phyloP scores from a whole-genome alignment of 306 rosid species.

The Pyrus betulifolia region DNA sequence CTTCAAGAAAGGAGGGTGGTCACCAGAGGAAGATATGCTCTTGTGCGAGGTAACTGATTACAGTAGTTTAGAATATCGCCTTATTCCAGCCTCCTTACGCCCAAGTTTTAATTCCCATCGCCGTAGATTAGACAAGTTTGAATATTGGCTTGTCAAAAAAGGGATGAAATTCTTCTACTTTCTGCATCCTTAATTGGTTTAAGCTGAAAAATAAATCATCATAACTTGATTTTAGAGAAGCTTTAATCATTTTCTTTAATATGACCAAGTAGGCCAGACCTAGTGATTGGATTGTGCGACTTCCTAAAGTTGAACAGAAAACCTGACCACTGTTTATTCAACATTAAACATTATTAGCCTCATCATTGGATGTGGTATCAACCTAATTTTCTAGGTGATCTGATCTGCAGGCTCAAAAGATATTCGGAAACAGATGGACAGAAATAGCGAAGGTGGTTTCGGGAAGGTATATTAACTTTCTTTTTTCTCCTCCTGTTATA shows the following conservation, averaged over 20 bases:
- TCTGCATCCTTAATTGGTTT: background rate
- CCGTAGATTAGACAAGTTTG: background rate
- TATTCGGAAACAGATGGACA: constrained; percentile 97
- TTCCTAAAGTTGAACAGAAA: constrained; percentile 11
- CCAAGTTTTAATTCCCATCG: too few species aligned
- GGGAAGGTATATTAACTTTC: constrained; percentile 70
- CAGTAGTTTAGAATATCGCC: background rate
- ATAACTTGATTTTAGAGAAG: background rate
- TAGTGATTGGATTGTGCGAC: constrained; percentile 2
- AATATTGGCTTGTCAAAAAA: background rate
- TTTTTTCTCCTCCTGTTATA: background rate
- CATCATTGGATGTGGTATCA: constrained; percentile 14
- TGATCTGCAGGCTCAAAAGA: constrained; percentile 77
- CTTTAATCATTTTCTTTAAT: background rate
- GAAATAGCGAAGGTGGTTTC: constrained; percentile 99
- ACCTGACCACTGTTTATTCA: background rate
- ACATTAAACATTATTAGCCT: background rate
- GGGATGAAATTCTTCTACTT: background rate
- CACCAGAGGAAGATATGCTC: constrained; percentile 93
- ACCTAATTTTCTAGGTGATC: constrained; percentile 25
- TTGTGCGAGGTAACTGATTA: constrained; percentile 73
- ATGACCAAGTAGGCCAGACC: constrained; percentile 4
- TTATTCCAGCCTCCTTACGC: too few species aligned
- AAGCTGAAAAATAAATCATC: background rate
- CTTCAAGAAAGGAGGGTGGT: constrained; percentile 99